Evolutionary conservation across 1,139 yeast genomes (phyloP).

Genomic region (Zhuliangozyma blackwelliae): DNA sequence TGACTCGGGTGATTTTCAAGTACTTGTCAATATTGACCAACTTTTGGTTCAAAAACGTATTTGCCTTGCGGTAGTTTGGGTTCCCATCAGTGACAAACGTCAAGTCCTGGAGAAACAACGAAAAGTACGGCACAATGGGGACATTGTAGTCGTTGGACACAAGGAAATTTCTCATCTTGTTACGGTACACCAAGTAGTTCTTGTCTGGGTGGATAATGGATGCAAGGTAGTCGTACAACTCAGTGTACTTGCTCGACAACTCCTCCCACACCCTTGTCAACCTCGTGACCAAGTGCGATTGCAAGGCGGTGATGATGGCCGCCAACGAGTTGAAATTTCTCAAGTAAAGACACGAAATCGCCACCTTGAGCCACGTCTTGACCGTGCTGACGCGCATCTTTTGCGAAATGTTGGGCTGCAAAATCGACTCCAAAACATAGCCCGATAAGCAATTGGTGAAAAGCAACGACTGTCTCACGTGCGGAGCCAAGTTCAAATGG

Average conservation of each 20-base stretch:
- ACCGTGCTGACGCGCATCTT: conserved; percentile 56
- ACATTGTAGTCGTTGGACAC: conserved; percentile 48
- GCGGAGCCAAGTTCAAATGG: conserved; percentile 62
- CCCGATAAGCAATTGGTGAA: conserved; percentile 79
- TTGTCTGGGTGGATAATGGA: conserved; percentile 79
- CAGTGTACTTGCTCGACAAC: conserved; percentile 61
- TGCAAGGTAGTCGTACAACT: conserved; percentile 61
- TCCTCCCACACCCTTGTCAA: conserved; percentile 62
- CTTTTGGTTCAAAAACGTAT: conserved; percentile 53
- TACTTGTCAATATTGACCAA: conserved; percentile 82
- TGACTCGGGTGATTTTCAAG: conserved; percentile 64
- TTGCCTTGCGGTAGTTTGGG: conserved; percentile 59
- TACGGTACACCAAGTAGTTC: conserved; percentile 73
- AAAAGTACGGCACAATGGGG: conserved; percentile 84
- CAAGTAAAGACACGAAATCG: conserved; percentile 74
- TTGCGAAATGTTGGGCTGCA: conserved; percentile 48
- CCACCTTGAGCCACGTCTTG: conserved; percentile 81
- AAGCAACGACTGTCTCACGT: conserved; percentile 61
- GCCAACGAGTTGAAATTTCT: conserved; percentile 84
- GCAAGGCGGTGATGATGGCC: conserved; percentile 82
- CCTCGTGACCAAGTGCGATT: conserved; percentile 74
- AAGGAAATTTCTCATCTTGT: conserved; percentile 57
- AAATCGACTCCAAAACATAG: conserved; percentile 75
- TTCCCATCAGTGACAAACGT: conserved; percentile 89
- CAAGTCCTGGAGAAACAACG: conserved; percentile 78